These are phyloP conservation scores for Pichia sp. DNA, from an alignment of 1,139 yeast genomes.

Conservation along the genomic window DNA sequence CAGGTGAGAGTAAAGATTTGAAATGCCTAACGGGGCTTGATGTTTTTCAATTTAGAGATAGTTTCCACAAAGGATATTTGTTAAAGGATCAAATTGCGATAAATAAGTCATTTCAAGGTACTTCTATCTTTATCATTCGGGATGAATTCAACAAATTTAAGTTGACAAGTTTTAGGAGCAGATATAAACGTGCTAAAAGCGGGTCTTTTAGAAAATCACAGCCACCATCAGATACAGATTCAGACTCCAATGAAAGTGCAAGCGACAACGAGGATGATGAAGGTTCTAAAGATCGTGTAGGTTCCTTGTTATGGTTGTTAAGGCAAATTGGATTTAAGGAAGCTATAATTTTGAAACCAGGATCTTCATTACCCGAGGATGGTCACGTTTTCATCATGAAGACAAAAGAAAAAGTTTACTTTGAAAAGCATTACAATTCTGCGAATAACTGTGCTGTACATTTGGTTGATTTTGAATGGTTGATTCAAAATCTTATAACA, in stretches of 20 bases:
- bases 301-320: background rate
- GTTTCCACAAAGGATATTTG: slow-evolving; percentile 10
- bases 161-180: background rate
- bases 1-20: slow-evolving; percentile 48
- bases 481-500: slow-evolving; percentile 57
- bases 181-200: background rate
- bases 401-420: background rate
- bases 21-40: slow-evolving; percentile 35
- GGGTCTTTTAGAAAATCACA: background rate
- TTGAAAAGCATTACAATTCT: background rate
- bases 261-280: background rate
- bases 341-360: background rate
- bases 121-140: slow-evolving; percentile 28
- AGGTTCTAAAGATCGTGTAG: background rate
- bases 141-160: background rate
- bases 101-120: slow-evolving; percentile 33
- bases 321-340: slow-evolving; percentile 1
- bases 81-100: slow-evolving; percentile 35
- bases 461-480: slow-evolving; percentile 59
- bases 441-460: too few relatives aligned
- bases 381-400: slow-evolving; percentile 1
- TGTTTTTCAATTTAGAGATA: slow-evolving; percentile 31
- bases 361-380: background rate
- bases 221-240: background rate
- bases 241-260: background rate